Base-by-base conservation (phyloP, 164 flowering plant genomes). In the Kingdonia uniflora region DNA sequence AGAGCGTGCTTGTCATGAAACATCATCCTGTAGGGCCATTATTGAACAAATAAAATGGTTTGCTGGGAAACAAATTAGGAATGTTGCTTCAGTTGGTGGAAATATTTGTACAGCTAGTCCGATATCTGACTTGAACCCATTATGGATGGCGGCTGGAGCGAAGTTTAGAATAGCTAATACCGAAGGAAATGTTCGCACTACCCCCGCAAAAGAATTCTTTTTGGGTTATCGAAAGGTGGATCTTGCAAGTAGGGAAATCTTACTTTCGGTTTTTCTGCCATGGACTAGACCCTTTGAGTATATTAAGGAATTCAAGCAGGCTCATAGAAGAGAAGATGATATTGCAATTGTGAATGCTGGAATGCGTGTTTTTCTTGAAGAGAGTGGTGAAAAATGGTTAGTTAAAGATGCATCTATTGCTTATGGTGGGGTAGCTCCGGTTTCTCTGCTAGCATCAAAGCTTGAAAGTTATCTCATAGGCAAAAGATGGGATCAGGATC, bases 31-130 rank as follows among this genome's bases (percentile, higher is more conserved):
- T 68, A 78, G 72, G 70, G 91, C 99, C 33, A 63, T 94, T 39
- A 69, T 86, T 62, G 95, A 80, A 64, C 97, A 94, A 52, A 55
- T 94, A 55, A 89, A 85, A 71, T 94, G 97, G 97, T 94, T 94
- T 83, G 99, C 96, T 56, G 97, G 99, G 57, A 83, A 75, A 22
- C 99, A 94, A 64, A 94, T 94, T 61, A 86, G 66, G 56, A 89
- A 94, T 70, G 96, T 81, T 55, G 97, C 92, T 23, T 89, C 92
- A 19, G 75, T 89, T 64, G 97, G 99, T 55, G 99, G 99, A n/a
- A 94, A 94, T 65, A 79, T 94, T 19, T 94, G 99, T 63, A 94
- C 95, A 14, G 99, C 96, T 0, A 94, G 99, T 72, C 99, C 99
- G 35, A 94, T 94, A 65, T 94, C 99, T 44, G 99, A 94, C 60